Conservation (phyloP, 805 yeast species). For the Metschnikowia reukaufii region DNA sequence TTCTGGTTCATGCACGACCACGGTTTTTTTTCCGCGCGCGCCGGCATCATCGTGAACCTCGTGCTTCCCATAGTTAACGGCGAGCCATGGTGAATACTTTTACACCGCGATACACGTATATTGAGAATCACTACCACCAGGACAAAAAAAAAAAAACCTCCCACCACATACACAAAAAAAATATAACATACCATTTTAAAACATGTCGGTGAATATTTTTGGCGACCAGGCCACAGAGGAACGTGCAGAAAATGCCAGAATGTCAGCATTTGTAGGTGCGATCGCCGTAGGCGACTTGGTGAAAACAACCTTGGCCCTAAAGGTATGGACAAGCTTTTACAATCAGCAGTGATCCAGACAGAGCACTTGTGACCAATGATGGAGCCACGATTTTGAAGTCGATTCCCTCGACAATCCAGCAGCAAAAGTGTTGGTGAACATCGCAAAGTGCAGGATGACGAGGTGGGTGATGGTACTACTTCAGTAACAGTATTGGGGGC, state of each 20-base stretch:
- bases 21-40: no score
- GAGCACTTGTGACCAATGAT: conserved; percentile 87
- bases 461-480: conserved; percentile 98
- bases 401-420: conserved; percentile 98
- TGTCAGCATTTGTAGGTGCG: conserved; percentile 97
- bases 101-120: no score
- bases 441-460: conserved; percentile 97
- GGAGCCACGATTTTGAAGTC: conserved; percentile 96
- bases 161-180: not conserved
- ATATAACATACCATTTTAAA: no score
- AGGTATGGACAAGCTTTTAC: conserved; percentile 96
- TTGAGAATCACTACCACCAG: no score
- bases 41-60: no score
- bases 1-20: no score
- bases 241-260: conserved; percentile 96
- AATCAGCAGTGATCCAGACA: conserved; percentile 75
- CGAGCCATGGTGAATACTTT: no score
- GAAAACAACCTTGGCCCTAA: conserved; percentile 95
- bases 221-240: conserved; percentile 98
- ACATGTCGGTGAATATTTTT: conserved; percentile 84
- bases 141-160: no score
- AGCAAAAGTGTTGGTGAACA: conserved; percentile 91
- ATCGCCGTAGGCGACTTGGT: conserved; percentile 98
- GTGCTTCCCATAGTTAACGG: no score
- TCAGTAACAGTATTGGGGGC: conserved; percentile 91